Evolutionary conservation across 768 basidiomycete species (phyloP).

Genomic region (Termitomyces sp.): DNA sequence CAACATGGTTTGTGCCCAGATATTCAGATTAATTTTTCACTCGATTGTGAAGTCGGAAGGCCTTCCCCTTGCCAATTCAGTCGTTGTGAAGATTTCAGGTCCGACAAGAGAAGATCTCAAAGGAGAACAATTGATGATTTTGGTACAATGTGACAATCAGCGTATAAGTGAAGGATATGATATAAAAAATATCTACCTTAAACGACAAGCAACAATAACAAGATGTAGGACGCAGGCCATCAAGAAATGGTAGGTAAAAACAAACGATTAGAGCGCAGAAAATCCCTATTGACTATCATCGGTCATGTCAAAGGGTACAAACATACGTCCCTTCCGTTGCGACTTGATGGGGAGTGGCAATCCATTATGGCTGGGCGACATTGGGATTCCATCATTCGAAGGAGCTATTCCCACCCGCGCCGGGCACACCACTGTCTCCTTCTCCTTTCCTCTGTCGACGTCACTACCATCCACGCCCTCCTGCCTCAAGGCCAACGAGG

Average conservation of each 20-base stretch:
- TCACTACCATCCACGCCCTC: neutral
- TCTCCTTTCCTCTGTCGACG: neutral
- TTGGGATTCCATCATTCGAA: neutral
- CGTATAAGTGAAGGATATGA: neutral
- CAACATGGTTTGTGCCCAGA: too few relatives aligned
- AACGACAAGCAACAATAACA: neutral
- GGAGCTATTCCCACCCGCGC: neutral
- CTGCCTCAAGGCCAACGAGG: neutral
- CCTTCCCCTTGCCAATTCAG: too few relatives aligned
- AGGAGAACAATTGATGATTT: neutral
- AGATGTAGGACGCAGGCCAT: neutral
- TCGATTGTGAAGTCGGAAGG: too few relatives aligned
- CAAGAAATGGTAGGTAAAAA: neutral
- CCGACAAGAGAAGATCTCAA: too few relatives aligned
- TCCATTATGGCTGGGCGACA: conserved; percentile 4
- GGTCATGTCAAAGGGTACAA: conserved; percentile 7
- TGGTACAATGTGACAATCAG: neutral
- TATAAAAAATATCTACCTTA: too few relatives aligned
- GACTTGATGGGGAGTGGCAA: conserved; percentile 17
- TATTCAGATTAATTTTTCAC: too few relatives aligned
- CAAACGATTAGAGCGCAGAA: too few relatives aligned
- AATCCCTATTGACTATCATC: neutral
- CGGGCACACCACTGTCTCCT: neutral
- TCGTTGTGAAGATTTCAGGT: too few relatives aligned
- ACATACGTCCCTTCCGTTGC: conserved; percentile 15